Conservation (phyloP, 768 basidiomycete species). For the Mycena kentingensis region DNA sequence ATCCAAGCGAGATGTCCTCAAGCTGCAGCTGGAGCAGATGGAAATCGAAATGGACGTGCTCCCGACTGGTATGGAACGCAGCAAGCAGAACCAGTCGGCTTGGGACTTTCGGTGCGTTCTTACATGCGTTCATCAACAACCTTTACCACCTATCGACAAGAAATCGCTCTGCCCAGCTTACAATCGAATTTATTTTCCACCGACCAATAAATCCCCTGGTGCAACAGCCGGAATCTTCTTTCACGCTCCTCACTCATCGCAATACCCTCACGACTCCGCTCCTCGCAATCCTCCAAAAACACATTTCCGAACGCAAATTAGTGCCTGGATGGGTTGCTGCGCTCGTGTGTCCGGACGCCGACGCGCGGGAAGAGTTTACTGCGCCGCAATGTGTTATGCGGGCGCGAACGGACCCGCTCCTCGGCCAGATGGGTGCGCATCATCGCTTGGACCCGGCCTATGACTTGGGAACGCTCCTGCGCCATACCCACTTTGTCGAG, state of each 20-base stretch:
- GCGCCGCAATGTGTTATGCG: constrained; percentile 64
- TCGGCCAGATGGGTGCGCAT: constrained; percentile 40
- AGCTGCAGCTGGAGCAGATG: constrained; percentile 62
- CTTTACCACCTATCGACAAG: constrained; percentile 39
- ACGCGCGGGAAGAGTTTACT: constrained; percentile 57
- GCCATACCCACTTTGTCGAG: constrained; percentile 72
- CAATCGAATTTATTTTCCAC: constrained; percentile 72
- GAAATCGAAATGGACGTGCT: constrained; percentile 78
- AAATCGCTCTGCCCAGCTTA: constrained; percentile 65
- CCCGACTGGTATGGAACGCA: constrained; percentile 79
- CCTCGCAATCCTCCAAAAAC: constrained; percentile 48
- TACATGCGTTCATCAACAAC: constrained; percentile 15
- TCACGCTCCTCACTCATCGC: constrained; percentile 64
- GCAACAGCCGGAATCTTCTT: constrained; percentile 38
- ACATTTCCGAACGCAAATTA: constrained; percentile 49
- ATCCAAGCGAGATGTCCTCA: constrained; percentile 69
- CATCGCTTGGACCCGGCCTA: constrained; percentile 57
- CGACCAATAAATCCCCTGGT: constrained; percentile 49
- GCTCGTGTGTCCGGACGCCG: constrained; percentile 54
- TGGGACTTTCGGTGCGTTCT: constrained; percentile 77
- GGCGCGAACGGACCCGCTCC: constrained; percentile 43
- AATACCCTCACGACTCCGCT: constrained; percentile 56
- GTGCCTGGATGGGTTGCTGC: constrained; percentile 57
- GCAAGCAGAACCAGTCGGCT: constrained; percentile 75
- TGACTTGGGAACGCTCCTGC: constrained; percentile 51